Evolutionary conservation across 257 asterid genomes (phyloP), one percentile per base, ranked within the genome.

Genomic region (Fraxinus pennsylvanica): DNA sequence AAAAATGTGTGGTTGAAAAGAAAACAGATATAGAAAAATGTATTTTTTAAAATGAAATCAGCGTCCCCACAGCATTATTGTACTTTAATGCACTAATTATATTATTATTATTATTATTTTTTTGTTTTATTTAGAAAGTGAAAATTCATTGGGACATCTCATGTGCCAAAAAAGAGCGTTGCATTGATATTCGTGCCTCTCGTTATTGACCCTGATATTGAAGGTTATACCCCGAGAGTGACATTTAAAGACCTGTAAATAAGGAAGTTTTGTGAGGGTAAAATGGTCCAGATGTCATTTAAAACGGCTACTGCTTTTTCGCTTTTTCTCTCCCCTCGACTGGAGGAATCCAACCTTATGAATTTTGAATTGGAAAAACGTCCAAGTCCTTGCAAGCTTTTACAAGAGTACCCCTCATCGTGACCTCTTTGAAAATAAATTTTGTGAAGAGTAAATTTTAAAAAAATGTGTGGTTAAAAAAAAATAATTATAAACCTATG

Each of bases 291-390:
- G 72, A 27, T 1, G 0, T 0, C 3, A 4, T 17, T n/a, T 67
- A 32, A 74, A 81, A 84, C 81, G 85, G 78, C 81, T 72, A 72
- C 81, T 75, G 72, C 63, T 13, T 78, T 71, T 67, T 66, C 67
- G 33, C 73, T 68, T 47, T 25, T 59, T 50, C 36, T 54, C 41
- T 19, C 3, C 71, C 30, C 22, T 76, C 57, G 27, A 61, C 65
- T 67, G 63, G 47, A 36, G 33, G 72, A 67, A 52, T 59, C 61
- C 15, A 32, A 74, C 36, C 67, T 78, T 84, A 71, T 54, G 81
- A 81, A 80, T 35, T 52, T 25, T 76, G 27, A 59, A 68, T 5
- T 36, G 3, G n/a, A 2, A 13, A 59, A 54, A 32, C 70, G 36
- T 57, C 77, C 68, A 14, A 14, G 27, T 12, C 27, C 27, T 76